These are phyloP conservation scores for Solanum boliviense DNA, from an alignment of 257 asterid genomes.

Conservation along the genomic window DNA sequence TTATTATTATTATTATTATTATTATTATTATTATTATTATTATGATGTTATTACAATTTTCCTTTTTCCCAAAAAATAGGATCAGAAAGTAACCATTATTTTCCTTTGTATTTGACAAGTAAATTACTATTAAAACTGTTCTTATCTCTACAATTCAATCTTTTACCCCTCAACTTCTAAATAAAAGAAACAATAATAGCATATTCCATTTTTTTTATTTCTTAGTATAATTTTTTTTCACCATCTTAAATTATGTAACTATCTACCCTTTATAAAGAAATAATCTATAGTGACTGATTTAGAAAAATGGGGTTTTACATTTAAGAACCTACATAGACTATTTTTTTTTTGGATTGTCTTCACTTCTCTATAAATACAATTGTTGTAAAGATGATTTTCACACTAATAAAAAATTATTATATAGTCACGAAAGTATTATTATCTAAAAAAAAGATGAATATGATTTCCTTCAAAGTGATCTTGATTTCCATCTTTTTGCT, in stretches of 20 bases:
- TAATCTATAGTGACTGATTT: neutral
- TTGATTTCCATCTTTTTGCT: neutral
- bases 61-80: neutral
- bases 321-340: neutral
- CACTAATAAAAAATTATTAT: neutral
- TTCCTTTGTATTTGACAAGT: neutral
- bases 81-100: neutral
- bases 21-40: neutral
- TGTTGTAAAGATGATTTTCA: neutral
- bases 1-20: too few species aligned
- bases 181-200: neutral
- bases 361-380: neutral
- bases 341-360: neutral
- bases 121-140: neutral
- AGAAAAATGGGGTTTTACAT: neutral
- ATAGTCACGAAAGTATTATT: neutral
- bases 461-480: neutral
- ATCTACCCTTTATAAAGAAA: neutral
- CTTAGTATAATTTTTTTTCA: neutral
- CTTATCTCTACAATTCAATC: neutral
- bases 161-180: neutral
- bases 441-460: neutral
- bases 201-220: neutral
- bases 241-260: neutral
- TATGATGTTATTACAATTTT: neutral